Percentiles rank a stretch among this genome's conserved stretches.
Conservation (phyloP, 306 rosid species). For the Quercus alba region DNA sequence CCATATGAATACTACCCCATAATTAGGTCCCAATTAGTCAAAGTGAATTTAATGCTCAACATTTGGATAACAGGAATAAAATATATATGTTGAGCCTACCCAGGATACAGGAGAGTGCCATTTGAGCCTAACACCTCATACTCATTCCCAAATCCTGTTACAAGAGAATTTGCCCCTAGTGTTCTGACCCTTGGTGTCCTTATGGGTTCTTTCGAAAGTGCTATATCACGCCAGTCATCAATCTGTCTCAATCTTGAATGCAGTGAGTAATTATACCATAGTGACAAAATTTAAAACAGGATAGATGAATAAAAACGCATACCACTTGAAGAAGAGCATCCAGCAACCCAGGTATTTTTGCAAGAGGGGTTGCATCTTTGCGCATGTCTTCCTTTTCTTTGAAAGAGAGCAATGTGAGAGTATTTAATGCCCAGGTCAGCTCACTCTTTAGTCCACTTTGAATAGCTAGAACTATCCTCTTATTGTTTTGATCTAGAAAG, state of each 20-base stretch:
- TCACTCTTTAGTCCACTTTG: slow-evolving; percentile 98
- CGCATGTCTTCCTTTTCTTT: slow-evolving; percentile 95
- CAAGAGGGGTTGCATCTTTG: slow-evolving; percentile 72
- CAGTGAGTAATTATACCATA: not conserved
- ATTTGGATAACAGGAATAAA: not conserved
- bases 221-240: slow-evolving; percentile 97
- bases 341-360: slow-evolving; percentile 89
- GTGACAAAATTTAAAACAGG: slow-evolving; percentile 1
- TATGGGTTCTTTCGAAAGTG: slow-evolving; percentile 65
- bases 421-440: slow-evolving; percentile 91
- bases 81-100: slow-evolving; percentile 39
- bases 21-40: slow-evolving; percentile 30
- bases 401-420: slow-evolving; percentile 85
- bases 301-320: slow-evolving; percentile 31
- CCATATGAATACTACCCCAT: slow-evolving; percentile 16
- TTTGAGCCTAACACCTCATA: slow-evolving; percentile 61
- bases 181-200: slow-evolving; percentile 63
- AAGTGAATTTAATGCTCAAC: slow-evolving; percentile 11
- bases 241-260: slow-evolving; percentile 48
- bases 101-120: slow-evolving; percentile 37
- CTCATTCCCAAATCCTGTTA: slow-evolving; percentile 86
- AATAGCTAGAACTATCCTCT: slow-evolving; percentile 87
- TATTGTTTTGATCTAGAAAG: slow-evolving; percentile 82
- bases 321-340: slow-evolving; percentile 98
- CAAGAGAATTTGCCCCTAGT: slow-evolving; percentile 69